Base-by-base conservation (phyloP, 2,329 filamentous ascomycete species). In the Nothomitra cinnamomea region DNA sequence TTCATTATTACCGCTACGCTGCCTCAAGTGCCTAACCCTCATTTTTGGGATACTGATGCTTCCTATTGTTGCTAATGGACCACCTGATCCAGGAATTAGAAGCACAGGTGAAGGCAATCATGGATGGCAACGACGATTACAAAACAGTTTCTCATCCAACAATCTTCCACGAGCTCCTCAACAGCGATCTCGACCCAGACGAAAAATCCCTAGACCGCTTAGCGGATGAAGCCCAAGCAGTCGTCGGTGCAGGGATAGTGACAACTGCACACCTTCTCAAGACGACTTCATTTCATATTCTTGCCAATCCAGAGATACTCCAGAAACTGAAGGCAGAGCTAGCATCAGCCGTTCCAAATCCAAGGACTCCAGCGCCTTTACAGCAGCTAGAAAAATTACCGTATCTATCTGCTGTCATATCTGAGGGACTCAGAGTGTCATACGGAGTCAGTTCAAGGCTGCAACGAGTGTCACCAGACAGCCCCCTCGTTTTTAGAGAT, bases 321-420 rank as follows among this genome's bases (percentile, higher is more conserved):
- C 3, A 41, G 13, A 52, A 17, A 10, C 21, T 53, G n/a, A 52
- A 24, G 12, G 22, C 15, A 2, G 51, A 53, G 24, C 51, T 53
- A 13, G 35, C 28, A 53, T 19, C 35, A 6, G 51, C 35, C 35
- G n/a, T 21, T 5, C 51, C 51, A 3, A 21, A 13, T 21, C 28
- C 51, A 22, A 21, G 4, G 17, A 24, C 2, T 2, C 22, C 22
- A 10, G 21, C 35, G 1, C 40, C 51, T 3, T 4, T 41, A 5
- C 51, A 42, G 51, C 15, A 40, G 35, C 40, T 54, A 6, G 53
- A 54, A 35, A 21, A 53, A 25, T 24, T 54, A 10, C 53, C 53
- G 12, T 54, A 54, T 24, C 50, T 54, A 24, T 17, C 24, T 19
- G 53, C 50, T 8, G 32, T 53, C 40, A 17, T 54, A 13, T 15